Base-by-base conservation (phyloP, 2,329 filamentous ascomycete species). In the Sporothrix brunneoviolacea region DNA sequence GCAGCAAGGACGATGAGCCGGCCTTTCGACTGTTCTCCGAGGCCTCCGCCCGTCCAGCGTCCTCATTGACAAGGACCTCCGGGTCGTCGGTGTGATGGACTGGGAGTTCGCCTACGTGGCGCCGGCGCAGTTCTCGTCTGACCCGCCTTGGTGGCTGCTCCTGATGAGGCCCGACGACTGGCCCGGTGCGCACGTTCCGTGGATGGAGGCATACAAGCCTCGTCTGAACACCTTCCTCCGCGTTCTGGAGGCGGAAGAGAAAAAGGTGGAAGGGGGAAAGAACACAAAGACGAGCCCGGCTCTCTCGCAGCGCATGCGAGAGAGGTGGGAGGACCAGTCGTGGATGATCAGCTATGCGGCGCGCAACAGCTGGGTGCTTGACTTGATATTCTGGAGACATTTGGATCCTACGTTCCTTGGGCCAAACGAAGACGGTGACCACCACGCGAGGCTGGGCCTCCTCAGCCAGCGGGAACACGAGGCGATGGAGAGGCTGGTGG, bases 31-130 rank as follows among this genome's bases (percentile, higher is more conserved):
- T 67, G 15, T 67, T 57, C 48, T 60, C 54, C 7, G 67, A 71
- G 32, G 64, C 70, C 59, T 70, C 10, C 55, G 61, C 1, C 52
- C 66, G 0, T 55, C 39, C 49, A 43, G 57, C 42, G 55, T 69
- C 6, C 60, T 71, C 2, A 8, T 70, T 0, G 53, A 62, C 13
- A 53, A 61, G 1, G 28, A 54, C 3, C 51, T 61, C 8, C 15
- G 58, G 0, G 50, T 71, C 1, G 56, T 62, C 7, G 65, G 58
- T 4, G 60, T 68, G 0, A 65, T 73, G 4, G 69, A 72, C 54
- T 72, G 67, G 68, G 70, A 72, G 51, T 67, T 64, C 41, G 50
- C 62, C 1, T 68, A 68, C 49, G 58, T 47, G 4, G 65, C 57
- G 0, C 64, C 64, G 0, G 45, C 58, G 9, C 60, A 65, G 43